These are phyloP conservation scores for Fusarium globosum DNA, from an alignment of 2,329 filamentous ascomycete species.

Conservation along the genomic window DNA sequence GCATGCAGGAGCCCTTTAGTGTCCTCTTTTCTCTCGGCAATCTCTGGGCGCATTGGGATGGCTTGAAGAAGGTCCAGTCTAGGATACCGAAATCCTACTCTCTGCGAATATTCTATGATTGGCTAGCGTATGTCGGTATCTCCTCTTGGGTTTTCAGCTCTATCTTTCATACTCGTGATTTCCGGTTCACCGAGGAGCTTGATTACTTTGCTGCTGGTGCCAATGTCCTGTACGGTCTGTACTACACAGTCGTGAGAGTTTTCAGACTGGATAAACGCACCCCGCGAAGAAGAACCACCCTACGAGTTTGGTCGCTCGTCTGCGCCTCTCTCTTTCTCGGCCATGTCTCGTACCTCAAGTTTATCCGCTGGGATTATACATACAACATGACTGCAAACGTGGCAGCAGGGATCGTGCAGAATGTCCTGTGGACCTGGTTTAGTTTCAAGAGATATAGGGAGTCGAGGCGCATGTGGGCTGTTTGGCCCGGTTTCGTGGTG, in stretches of 20 bases:
- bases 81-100: constrained; percentile 78
- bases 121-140: constrained; percentile 83
- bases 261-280: constrained; percentile 78
- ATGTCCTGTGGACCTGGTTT: constrained; percentile 87
- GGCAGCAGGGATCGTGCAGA: constrained; percentile 80
- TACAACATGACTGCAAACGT: constrained; percentile 99
- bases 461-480: constrained; percentile 80
- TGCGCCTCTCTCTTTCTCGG: constrained; percentile 77
- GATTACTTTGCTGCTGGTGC: constrained; percentile 97
- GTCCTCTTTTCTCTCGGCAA: constrained; percentile 95
- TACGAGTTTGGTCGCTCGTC: constrained; percentile 79
- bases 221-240: constrained; percentile 89
- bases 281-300: constrained; percentile 58
- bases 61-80: constrained; percentile 76
- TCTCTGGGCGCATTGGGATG: constrained; percentile 84
- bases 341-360: constrained; percentile 86
- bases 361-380: constrained; percentile 91
- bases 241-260: constrained; percentile 83
- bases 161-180: constrained; percentile 93
- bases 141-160: constrained; percentile 89
- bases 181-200: constrained; percentile 85
- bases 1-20: constrained; percentile 94
- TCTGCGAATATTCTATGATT: constrained; percentile 82
- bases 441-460: constrained; percentile 78
- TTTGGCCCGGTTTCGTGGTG: constrained; percentile 91